Evolutionary conservation across 2,329 filamentous ascomycete genomes (phyloP).

Genomic region (Alternaria panax): DNA sequence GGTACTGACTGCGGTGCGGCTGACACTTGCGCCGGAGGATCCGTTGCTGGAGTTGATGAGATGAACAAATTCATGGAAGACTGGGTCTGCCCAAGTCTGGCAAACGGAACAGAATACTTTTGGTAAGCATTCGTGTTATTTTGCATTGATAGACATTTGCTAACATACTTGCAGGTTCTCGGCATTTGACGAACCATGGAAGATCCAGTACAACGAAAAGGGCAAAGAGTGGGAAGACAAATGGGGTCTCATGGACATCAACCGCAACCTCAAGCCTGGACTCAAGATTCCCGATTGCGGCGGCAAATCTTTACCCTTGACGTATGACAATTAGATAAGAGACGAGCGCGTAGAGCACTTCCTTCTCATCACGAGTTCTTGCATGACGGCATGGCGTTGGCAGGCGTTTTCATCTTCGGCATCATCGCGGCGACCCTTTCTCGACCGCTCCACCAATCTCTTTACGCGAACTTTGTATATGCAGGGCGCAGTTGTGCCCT

Average conservation of each 20-base stretch:
- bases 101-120: slow-evolving; percentile 89
- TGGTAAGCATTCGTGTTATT: slow-evolving; percentile 64
- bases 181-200: slow-evolving; percentile 97
- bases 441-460: slow-evolving; percentile 9
- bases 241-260: slow-evolving; percentile 89
- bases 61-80: slow-evolving; percentile 86
- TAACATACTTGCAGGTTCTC: slow-evolving; percentile 69
- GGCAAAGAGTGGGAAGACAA: slow-evolving; percentile 87
- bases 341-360: slow-evolving; percentile 9
- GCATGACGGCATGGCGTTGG: slow-evolving; percentile 37
- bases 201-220: slow-evolving; percentile 73
- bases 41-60: slow-evolving; percentile 79
- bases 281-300: slow-evolving; percentile 87
- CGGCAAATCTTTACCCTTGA: slow-evolving; percentile 63
- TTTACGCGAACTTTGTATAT: slow-evolving; percentile 17
- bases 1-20: slow-evolving; percentile 76
- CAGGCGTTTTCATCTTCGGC: slow-evolving; percentile 24
- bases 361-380: slow-evolving; percentile 18
- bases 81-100: slow-evolving; percentile 82
- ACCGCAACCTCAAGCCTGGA: slow-evolving; percentile 83
- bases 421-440: slow-evolving; percentile 15
- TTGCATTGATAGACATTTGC: neutral
- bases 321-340: slow-evolving; percentile 7
- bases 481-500: slow-evolving; percentile 17
- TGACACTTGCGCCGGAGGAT: slow-evolving; percentile 66